phyloP scores from a whole-genome alignment of 257 asterid genomes.

The Przewalskia tangutica region DNA sequence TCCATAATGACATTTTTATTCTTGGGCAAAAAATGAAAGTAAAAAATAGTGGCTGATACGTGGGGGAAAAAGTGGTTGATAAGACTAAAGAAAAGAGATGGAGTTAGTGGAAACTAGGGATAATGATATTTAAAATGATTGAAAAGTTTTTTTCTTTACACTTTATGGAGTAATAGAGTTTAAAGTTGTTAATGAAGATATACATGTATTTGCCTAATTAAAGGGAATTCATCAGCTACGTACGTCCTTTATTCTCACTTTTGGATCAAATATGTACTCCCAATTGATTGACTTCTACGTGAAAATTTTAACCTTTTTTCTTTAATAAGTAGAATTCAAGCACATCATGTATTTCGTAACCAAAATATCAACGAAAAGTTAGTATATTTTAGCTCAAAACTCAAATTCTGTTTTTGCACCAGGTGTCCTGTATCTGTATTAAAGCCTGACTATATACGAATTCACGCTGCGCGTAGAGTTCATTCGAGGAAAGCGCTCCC shows the following conservation, averaged over 20 bases:
- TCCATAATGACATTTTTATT: background rate
- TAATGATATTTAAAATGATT: background rate
- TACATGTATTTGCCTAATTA: background rate
- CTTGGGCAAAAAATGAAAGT: background rate
- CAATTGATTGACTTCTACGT: background rate
- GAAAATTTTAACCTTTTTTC: background rate
- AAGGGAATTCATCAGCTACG: background rate
- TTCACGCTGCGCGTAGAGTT: no score
- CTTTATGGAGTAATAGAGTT: slow-evolving; percentile 1
- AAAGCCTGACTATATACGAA: no score
- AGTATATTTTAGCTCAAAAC: background rate
- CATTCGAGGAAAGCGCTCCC: no score
- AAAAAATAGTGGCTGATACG: background rate
- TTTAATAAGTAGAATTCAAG: background rate
- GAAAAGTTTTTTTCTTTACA: background rate
- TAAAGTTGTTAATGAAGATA: background rate
- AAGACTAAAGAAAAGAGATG: background rate
- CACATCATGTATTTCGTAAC: background rate
- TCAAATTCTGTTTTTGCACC: no score
- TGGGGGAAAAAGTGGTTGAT: background rate
- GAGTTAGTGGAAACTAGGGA: background rate
- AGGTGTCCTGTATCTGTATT: no score
- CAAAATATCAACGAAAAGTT: background rate
- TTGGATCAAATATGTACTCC: background rate
- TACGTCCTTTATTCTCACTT: background rate